Conservation (phyloP, 768 basidiomycete species). For the Suillus variegatus region DNA sequence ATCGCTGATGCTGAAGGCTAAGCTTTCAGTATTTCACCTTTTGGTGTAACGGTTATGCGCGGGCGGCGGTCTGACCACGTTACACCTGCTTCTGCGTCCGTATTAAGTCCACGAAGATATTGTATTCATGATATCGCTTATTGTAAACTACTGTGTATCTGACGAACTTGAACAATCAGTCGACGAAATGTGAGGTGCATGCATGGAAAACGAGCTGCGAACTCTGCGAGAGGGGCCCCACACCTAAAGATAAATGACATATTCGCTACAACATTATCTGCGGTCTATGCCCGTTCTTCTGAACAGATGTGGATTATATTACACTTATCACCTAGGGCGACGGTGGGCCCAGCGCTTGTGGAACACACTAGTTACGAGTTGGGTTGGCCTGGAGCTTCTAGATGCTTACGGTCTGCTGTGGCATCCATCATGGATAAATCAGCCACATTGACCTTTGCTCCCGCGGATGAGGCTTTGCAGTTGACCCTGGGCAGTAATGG, state of each 20-base stretch:
- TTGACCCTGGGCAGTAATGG: slow-evolving; percentile 5
- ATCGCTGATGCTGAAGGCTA: too few relatives aligned
- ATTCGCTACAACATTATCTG: neutral
- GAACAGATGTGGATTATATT: neutral
- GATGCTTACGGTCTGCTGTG: neutral
- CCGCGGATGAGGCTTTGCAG: neutral
- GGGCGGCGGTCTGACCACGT: too few relatives aligned
- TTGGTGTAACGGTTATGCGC: too few relatives aligned
- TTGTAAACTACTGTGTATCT: neutral
- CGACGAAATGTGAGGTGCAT: neutral
- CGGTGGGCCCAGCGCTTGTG: neutral
- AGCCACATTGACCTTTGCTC: neutral
- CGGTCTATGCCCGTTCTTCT: neutral
- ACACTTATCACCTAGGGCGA: neutral
- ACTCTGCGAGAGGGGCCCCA: too few relatives aligned
- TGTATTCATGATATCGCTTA: neutral
- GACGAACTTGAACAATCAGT: neutral
- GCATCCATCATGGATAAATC: neutral
- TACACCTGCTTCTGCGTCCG: too few relatives aligned
- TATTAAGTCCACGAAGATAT: neutral
- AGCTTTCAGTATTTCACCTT: too few relatives aligned
- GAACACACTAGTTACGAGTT: neutral
- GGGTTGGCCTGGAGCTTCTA: neutral
- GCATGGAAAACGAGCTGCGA: neutral
- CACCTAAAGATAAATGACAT: neutral